Base-by-base conservation (phyloP, 495 filamentous ascomycete genomes). In the Penicillium atrosanguineum region DNA sequence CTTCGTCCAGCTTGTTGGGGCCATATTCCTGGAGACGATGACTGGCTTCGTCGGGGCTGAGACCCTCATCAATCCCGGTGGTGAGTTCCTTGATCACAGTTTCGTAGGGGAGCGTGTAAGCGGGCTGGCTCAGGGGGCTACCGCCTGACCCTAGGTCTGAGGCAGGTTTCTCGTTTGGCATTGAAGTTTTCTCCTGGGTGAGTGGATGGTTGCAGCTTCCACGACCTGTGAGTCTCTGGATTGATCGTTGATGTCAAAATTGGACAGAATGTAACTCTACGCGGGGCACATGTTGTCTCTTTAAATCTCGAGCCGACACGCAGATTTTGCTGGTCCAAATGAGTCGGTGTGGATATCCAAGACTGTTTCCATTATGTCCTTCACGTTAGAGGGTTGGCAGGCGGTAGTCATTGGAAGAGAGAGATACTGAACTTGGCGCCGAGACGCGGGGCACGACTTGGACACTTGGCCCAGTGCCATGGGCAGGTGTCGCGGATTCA, bases 101-200 rank as follows among this genome's bases (percentile, higher is more conserved):
- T 37, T 72, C 60, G 59, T 64, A 67, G 25, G 76, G 51, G 4
- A 89, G 70, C 29, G 80, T 70, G 60, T 89, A 85, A 28, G 87
- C 80, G 11, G 83, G 83, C 39, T 67, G 62, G 15, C 72, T 76
- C 23, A 87, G 61, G 1, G 64, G 77, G 57, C 42, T 50, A n/a
- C 7, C 29, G 25, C 40, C 46, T 21, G 52, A 47, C 51, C 51
- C 47, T 1, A 47, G 12, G 46, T 48, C 20, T 20, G 36, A 23
- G 34, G 47, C 16, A 2, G 18, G 16, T 26, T 57, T 52, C 39
- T 57, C 38, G 21, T 40, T 42, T n/a, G 28, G 23, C 43, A 53
- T 53, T 53, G 34, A 31, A 45, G 20, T 25, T 34, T 43, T 7
- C 14, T 25, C 18, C 11, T 4, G 14, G 31, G 11, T 15, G 31